Evolutionary conservation across 176 grass and related monocot genomes (phyloP), one percentile per base, ranked within the genome.

Genomic region (Oryza glumipatula): DNA sequence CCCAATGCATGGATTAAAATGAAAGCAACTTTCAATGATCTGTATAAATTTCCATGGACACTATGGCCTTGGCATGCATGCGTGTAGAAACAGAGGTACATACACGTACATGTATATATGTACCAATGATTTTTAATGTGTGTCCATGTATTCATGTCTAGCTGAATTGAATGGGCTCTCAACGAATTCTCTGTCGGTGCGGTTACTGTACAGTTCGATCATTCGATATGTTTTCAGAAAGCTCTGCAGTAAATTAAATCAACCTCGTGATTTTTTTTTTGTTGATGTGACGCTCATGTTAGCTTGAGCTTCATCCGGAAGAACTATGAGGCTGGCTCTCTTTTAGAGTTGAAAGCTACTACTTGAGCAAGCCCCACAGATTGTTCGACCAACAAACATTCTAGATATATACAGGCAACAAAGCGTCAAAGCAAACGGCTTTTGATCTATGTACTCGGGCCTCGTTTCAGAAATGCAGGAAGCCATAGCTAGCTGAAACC

Each of bases 101-200:
- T 74, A 9, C 24, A 64, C 38, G 64, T 39, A 11, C 69, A 21
- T 21, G 2, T 48, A 9, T 49, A 9, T 44, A 10, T 21, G 22
- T 14, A 19, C 22, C 66, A 48, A 14, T 83, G 81, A 67, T 83
- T 76, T 52, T 39, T 4, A 76, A 74, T 64, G 38, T 22, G 73
- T 65, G 24, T 10, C n/a, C 58, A 63, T 63, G 58, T 65, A 86
- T 86, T 90, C 73, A 86, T 86, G 88, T 46, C 45, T 1, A 67
- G 46, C 64, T 82, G 72, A 86, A 82, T 77, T 82, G 65, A 80
- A 35, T 77, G 76, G 3, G 45, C 9, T 81, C 67, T 43, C 67
- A 82, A 73, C 78, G 7, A 54, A 67, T 16, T 0, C 11, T 2
- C 68, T 78, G 88, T 86, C 83, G 88, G 82, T 89, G 87, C 70